Evolutionary conservation across 345 rosid genomes (phyloP).

Genomic region (Lenwebbia sp.): DNA sequence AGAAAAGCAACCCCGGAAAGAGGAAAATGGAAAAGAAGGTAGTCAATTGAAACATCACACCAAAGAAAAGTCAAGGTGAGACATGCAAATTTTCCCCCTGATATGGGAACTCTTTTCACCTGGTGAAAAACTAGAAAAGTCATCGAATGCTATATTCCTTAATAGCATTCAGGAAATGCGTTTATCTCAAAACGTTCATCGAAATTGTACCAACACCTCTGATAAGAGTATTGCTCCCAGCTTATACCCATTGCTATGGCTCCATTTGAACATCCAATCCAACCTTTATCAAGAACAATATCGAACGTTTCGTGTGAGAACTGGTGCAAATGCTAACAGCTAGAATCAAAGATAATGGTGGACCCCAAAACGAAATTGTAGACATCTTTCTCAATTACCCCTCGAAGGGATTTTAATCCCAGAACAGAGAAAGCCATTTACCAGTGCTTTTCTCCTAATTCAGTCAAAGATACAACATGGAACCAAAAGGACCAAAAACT

Average conservation of each 20-base stretch:
- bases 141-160: background rate
- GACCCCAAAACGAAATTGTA: background rate
- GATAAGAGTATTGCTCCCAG: constrained; percentile 61
- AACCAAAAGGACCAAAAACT: no score
- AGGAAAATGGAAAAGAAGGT: background rate
- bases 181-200: no score
- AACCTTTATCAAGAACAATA: constrained; percentile 75
- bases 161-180: background rate
- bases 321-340: constrained; percentile 14
- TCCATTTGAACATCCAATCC: constrained; percentile 98
- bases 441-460: no score
- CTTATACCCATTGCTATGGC: constrained; percentile 60
- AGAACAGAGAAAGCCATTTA: no score
- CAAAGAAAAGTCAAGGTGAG: constrained; percentile 38
- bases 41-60: background rate
- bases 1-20: constrained; percentile 65
- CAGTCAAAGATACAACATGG: no score
- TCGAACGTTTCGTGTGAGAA: constrained; percentile 43
- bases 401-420: no score
- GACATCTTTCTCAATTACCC: background rate
- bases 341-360: background rate
- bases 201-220: constrained; percentile 30
- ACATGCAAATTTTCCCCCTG: constrained; percentile 69
- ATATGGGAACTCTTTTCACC: constrained; percentile 66
- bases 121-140: constrained; percentile 9